phyloP scores from a whole-genome alignment of 257 asterid genomes.

The Przewalskia tangutica region DNA sequence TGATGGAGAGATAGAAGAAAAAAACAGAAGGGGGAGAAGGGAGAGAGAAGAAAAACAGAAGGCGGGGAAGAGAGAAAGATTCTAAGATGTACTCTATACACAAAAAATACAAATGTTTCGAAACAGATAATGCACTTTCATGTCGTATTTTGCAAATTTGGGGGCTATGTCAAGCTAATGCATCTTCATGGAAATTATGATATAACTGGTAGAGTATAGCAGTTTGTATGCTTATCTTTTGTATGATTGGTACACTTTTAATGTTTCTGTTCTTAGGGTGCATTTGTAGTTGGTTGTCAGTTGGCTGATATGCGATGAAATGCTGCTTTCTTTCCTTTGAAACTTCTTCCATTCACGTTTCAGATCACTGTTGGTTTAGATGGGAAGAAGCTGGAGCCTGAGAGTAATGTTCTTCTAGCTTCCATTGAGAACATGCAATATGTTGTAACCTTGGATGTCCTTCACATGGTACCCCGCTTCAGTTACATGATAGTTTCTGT shows the following conservation, averaged over 20 bases:
- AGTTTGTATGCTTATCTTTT: neutral
- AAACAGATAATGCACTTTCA: neutral
- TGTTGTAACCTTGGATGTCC: constrained; percentile 83
- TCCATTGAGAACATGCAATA: constrained; percentile 98
- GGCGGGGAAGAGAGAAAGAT: too few relatives aligned
- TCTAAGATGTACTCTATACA: neutral
- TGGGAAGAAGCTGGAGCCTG: constrained; percentile 85
- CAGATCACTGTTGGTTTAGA: constrained; percentile 79
- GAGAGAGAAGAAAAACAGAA: too few relatives aligned
- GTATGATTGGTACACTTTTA: neutral
- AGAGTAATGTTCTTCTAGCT: constrained; percentile 96
- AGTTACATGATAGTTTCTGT: constrained; percentile 11
- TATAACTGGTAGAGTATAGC: neutral
- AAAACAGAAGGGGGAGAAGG: too few relatives aligned
- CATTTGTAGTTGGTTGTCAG: neutral
- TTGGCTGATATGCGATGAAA: neutral
- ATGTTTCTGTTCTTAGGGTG: neutral
- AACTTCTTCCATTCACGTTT: constrained; percentile 10
- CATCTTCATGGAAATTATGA: neutral
- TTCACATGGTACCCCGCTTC: constrained; percentile 54
- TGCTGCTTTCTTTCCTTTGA: neutral
- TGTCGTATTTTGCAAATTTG: neutral
- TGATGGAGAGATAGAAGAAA: too few relatives aligned
- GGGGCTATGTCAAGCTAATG: neutral
- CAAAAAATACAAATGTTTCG: neutral